Conservation (phyloP, 2,329 filamentous ascomycete genomes). For the Knoxdaviesia capensis region DNA sequence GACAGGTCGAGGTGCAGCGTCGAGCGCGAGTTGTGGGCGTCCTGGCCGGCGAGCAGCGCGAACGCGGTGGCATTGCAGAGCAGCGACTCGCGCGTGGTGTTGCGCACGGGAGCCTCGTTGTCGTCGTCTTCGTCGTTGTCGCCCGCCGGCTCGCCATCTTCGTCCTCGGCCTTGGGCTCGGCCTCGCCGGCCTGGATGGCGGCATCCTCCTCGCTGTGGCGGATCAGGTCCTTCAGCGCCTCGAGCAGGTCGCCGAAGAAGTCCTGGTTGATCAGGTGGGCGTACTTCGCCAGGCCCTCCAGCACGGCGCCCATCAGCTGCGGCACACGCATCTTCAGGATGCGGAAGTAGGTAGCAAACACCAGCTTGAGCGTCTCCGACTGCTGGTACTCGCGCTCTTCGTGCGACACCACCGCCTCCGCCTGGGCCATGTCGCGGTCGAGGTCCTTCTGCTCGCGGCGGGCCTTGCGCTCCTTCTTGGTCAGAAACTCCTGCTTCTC, state of each 20-base stretch:
- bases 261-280: conserved; percentile 95
- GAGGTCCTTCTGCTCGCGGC: conserved; percentile 70
- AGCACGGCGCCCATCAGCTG: conserved; percentile 92
- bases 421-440: conserved; percentile 89
- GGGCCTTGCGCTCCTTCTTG: conserved; percentile 64
- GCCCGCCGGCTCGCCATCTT: conserved; percentile 19
- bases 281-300: conserved; percentile 82
- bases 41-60: conserved; percentile 86
- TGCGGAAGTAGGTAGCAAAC: conserved; percentile 86
- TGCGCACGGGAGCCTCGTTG: conserved; percentile 32
- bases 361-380: conserved; percentile 91
- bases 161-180: conserved; percentile 17
- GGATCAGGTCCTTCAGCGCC: conserved; percentile 80
- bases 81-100: conserved; percentile 68
- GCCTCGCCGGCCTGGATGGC: conserved; percentile 11
- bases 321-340: conserved; percentile 64
- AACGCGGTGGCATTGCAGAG: conserved; percentile 94
- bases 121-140: conserved; percentile 27
- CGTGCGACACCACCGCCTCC: conserved; percentile 75
- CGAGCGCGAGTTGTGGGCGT: conserved; percentile 65
- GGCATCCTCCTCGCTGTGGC: conserved; percentile 42
- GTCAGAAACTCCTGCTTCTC: conserved; percentile 71
- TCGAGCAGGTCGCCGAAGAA: conserved; percentile 96
- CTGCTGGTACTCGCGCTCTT: conserved; percentile 86
- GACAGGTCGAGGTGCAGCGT: conserved; percentile 76